phyloP scores from a whole-genome alignment of 352 stramenopile species.

The Globisporangium lucens region DNA sequence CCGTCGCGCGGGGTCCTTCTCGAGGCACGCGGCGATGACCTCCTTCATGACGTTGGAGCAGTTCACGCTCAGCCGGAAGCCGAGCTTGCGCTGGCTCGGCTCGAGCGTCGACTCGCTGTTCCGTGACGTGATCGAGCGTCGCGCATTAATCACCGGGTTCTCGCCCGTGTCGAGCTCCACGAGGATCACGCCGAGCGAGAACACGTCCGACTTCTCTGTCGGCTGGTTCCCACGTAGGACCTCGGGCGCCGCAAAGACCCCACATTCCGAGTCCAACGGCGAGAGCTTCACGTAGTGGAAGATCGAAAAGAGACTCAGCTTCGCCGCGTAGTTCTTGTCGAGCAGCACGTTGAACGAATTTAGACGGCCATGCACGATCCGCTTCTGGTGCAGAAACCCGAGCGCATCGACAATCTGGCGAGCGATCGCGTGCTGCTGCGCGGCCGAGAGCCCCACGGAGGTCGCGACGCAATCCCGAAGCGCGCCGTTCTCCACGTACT shows the following conservation, averaged over 20 bases:
- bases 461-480: conserved; percentile 56
- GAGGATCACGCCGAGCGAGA: conserved; percentile 73
- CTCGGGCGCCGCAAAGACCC: conserved; percentile 67
- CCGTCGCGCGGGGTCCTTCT: conserved; percentile 43
- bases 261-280: conserved; percentile 61
- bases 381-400: conserved; percentile 59
- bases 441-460: conserved; percentile 36
- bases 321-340: conserved; percentile 59
- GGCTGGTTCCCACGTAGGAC: conserved; percentile 67
- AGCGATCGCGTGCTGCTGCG: conserved; percentile 67
- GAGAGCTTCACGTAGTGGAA: conserved; percentile 79
- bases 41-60: conserved; percentile 69
- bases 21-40: conserved; percentile 57
- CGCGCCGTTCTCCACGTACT: conserved; percentile 62
- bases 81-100: conserved; percentile 38
- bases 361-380: conserved; percentile 72
- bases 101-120: conserved; percentile 30
- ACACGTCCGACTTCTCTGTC: conserved; percentile 71
- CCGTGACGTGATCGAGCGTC: conserved; percentile 36
- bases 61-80: conserved; percentile 48
- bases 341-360: conserved; percentile 79
- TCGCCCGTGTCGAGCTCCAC: conserved; percentile 75
- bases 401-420: conserved; percentile 69
- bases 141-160: conserved; percentile 59
- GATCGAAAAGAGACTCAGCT: conserved; percentile 74